A percentile compares a stretch with the other conserved stretches of the same genome.
Evolutionary conservation across 495 filamentous ascomycete species (phyloP).

Genomic region (Geoglossum glabrum): DNA sequence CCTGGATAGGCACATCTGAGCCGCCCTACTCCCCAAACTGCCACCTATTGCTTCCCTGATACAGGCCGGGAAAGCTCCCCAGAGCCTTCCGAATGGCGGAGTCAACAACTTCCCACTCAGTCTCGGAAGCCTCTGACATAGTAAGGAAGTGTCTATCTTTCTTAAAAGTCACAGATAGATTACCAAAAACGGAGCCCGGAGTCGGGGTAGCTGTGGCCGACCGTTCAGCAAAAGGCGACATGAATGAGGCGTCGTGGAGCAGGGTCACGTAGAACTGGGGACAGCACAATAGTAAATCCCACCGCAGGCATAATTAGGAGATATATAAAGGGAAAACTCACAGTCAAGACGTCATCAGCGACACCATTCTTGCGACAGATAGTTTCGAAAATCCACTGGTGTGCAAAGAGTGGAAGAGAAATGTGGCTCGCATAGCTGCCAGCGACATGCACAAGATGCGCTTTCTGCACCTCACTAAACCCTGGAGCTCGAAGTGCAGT

Average conservation of each 20-base stretch:
- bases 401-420: background rate
- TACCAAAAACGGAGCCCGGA: background rate
- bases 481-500: constrained; percentile 13
- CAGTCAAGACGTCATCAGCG: background rate
- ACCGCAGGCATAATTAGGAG: background rate
- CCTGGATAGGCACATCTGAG: background rate
- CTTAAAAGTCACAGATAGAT: background rate
- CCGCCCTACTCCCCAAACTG: background rate
- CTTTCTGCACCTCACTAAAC: constrained; percentile 15
- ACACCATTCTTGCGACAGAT: constrained; percentile 1
- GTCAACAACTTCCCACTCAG: background rate
- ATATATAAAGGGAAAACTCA: background rate
- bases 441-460: background rate
- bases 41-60: background rate
- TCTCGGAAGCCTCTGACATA: background rate
- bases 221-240: background rate
- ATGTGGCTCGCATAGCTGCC: background rate
- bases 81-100: background rate
- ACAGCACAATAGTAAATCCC: too few species aligned
- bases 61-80: background rate
- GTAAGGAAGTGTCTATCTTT: background rate
- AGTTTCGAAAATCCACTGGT: constrained; percentile 5
- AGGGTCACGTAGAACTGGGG: background rate
- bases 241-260: background rate
- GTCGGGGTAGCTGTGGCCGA: background rate